These are phyloP conservation scores for Arthrobotrys entomopaga DNA, from an alignment of 2,329 filamentous ascomycete genomes.

Conservation along the genomic window DNA sequence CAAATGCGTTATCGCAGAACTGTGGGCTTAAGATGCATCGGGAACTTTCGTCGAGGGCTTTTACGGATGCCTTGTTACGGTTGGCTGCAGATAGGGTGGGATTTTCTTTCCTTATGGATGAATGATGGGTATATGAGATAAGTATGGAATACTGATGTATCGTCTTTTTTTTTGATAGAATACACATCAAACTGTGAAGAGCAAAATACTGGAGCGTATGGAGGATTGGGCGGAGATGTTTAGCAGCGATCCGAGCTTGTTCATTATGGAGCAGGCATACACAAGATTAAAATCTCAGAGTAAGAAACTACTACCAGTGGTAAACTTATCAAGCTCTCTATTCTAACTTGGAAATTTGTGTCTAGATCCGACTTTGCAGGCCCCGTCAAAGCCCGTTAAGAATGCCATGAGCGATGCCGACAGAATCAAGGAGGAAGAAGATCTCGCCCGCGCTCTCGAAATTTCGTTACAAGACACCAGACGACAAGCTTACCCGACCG, in stretches of 20 bases:
- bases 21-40: constrained; percentile 87
- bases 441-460: constrained; percentile 93
- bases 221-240: constrained; percentile 97
- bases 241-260: constrained; percentile 83
- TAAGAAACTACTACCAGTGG: constrained; percentile 59
- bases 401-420: constrained; percentile 88
- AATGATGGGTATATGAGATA: neutral
- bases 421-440: constrained; percentile 94
- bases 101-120: constrained; percentile 15
- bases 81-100: constrained; percentile 82
- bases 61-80: constrained; percentile 91
- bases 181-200: constrained; percentile 94
- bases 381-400: constrained; percentile 93
- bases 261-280: constrained; percentile 97
- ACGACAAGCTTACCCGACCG: constrained; percentile 66
- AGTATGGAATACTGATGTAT: neutral
- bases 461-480: constrained; percentile 91
- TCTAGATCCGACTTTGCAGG: constrained; percentile 83
- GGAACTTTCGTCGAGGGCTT: constrained; percentile 88
- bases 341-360: neutral
- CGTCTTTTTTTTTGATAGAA: constrained; percentile 66
- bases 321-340: neutral
- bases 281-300: constrained; percentile 80
- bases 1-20: constrained; percentile 90
- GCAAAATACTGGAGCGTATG: constrained; percentile 97